phyloP scores from a whole-genome alignment of 2,329 filamentous ascomycete genomes.

The Ascochyta pisi region DNA sequence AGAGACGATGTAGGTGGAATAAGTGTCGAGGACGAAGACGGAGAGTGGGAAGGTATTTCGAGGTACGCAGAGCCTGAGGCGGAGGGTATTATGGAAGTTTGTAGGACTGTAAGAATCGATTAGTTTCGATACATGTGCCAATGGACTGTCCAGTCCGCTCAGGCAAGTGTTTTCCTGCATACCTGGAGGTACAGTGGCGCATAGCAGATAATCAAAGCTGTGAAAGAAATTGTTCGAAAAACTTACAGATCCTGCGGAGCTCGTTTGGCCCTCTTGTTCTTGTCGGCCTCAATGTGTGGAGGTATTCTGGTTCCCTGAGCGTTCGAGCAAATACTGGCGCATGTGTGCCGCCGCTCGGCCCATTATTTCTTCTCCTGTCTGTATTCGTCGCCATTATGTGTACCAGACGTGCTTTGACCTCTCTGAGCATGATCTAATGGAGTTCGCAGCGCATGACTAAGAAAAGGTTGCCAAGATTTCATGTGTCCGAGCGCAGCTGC shows the following conservation, averaged over 20 bases:
- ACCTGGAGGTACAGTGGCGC: background rate
- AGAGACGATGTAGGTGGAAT: constrained; percentile 69
- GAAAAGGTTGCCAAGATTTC: constrained; percentile 35
- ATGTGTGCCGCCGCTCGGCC: constrained; percentile 77
- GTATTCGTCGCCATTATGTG: constrained; percentile 34
- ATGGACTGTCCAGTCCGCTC: background rate
- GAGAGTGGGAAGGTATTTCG: constrained; percentile 61
- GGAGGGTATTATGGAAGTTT: constrained; percentile 90
- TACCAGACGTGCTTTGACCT: constrained; percentile 11
- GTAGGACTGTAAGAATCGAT: constrained; percentile 68
- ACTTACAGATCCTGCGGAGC: constrained; percentile 85
- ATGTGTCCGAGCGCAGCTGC: constrained; percentile 20
- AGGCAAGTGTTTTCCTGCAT: background rate
- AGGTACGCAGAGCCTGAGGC: constrained; percentile 93
- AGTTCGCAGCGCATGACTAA: constrained; percentile 34
- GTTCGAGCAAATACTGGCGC: constrained; percentile 72
- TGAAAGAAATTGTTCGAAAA: background rate
- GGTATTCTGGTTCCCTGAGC: constrained; percentile 55
- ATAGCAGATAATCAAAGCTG: background rate
- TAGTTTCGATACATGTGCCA: constrained; percentile 20
- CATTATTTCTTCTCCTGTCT: constrained; percentile 90
- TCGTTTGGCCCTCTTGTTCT: constrained; percentile 70
- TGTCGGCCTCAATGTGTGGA: constrained; percentile 56
- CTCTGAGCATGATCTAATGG: constrained; percentile 19
- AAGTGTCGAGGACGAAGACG: constrained; percentile 51